These are phyloP conservation scores for Arabidopsis arenosa DNA, from an alignment of 345 rosid genomes.

Conservation along the genomic window DNA sequence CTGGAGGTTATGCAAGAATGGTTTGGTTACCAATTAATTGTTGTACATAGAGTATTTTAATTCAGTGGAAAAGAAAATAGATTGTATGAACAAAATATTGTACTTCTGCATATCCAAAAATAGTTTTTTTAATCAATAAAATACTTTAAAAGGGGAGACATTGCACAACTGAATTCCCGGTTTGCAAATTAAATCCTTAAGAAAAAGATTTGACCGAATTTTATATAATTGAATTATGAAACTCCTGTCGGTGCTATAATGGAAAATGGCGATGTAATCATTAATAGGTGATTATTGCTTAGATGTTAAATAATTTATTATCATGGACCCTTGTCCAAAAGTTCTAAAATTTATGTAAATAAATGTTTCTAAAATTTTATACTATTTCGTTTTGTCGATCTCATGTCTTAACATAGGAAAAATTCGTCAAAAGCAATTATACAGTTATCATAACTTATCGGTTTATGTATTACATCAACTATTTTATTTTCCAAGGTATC, in stretches of 20 bases:
- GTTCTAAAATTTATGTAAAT: background rate
- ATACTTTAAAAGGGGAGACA: background rate
- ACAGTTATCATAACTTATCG: background rate
- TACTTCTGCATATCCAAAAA: background rate
- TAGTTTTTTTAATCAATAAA: background rate
- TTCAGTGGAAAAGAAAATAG: background rate
- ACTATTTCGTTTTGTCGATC: background rate
- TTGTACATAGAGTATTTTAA: background rate
- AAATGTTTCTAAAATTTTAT: background rate
- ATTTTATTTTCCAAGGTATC: background rate
- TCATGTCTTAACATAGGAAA: background rate
- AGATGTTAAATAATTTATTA: constrained; percentile 20
- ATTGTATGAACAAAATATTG: background rate
- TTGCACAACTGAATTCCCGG: background rate
- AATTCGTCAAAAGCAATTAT: background rate
- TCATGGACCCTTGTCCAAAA: constrained; percentile 36
- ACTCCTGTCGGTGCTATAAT: constrained; percentile 43
- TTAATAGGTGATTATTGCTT: constrained; percentile 41
- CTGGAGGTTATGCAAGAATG: background rate
- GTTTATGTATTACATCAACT: background rate
- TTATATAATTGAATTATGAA: constrained; percentile 1
- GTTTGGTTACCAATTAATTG: background rate
- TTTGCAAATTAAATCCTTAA: background rate
- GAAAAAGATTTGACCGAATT: background rate
- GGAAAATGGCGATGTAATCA: constrained; percentile 45